Conservation (phyloP, 257 asterid species). For the Solanum chiquidenum region DNA sequence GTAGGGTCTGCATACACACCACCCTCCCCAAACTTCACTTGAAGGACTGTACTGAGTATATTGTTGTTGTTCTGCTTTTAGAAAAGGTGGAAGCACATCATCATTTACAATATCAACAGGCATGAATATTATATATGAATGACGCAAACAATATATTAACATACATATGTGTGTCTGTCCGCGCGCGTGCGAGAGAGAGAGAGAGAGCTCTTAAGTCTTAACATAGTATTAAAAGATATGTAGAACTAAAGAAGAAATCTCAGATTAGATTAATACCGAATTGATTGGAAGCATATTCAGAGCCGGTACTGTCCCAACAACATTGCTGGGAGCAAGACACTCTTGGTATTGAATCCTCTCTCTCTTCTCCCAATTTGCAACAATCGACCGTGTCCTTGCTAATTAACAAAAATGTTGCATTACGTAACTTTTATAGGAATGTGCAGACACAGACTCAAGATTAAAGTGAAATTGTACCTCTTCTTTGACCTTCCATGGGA, state of each 20-base stretch:
- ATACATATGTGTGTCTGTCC: neutral
- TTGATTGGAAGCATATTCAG: conserved; percentile 19
- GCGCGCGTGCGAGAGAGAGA: neutral
- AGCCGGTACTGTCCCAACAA: conserved; percentile 38
- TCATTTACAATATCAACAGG: neutral
- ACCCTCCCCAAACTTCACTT: neutral
- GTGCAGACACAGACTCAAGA: neutral
- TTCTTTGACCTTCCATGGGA: conserved; percentile 45
- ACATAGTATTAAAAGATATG: neutral
- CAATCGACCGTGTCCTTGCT: conserved; percentile 45
- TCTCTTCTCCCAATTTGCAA: conserved; percentile 62
- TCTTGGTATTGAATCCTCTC: conserved; percentile 47
- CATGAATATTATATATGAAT: neutral
- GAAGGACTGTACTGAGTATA: neutral
- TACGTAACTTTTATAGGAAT: neutral
- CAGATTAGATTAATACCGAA: conserved; percentile 10
- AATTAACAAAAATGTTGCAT: conserved; percentile 3
- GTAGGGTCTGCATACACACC: neutral
- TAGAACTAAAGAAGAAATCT: neutral
- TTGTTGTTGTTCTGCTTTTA: neutral
- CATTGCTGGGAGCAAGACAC: conserved; percentile 37
- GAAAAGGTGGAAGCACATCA: neutral
- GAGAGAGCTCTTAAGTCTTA: neutral
- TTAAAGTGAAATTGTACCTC: conserved; percentile 35
- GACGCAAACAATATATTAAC: neutral